Percentiles rank a stretch among this genome's conserved stretches.
phyloP scores from a whole-genome alignment of 2,329 filamentous ascomycete genomes.

The Colletotrichum destructivum region DNA sequence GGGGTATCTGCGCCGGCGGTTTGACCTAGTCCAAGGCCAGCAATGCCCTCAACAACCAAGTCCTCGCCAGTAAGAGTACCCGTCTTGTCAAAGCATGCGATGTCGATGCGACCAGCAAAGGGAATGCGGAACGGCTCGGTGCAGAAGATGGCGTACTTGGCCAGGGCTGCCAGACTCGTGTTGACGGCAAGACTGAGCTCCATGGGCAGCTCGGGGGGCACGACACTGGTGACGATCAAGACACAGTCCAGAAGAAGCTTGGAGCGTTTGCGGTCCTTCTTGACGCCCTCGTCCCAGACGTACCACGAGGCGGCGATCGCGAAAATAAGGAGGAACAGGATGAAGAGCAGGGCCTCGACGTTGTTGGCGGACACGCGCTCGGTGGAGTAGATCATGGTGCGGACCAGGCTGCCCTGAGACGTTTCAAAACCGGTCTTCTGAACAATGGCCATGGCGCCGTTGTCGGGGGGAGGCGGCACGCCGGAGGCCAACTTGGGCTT shows the following conservation, averaged over 20 bases:
- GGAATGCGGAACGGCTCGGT: constrained; percentile 99
- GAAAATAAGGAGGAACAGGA: constrained; percentile 95
- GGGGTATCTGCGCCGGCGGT: constrained; percentile 72
- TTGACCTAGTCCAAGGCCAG: constrained; percentile 84
- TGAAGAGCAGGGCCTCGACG: constrained; percentile 95
- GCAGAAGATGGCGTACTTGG: constrained; percentile 97
- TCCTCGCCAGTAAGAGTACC: constrained; percentile 97
- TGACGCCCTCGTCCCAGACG: constrained; percentile 97
- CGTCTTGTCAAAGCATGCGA: constrained; percentile 99
- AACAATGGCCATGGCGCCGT: constrained; percentile 93
- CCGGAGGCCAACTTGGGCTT: constrained; percentile 80
- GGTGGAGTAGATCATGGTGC: constrained; percentile 99
- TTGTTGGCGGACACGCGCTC: constrained; percentile 99
- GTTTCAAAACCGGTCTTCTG: constrained; percentile 99
- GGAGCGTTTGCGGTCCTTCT: constrained; percentile 94
- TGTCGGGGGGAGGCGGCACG: constrained; percentile 88
- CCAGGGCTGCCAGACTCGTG: constrained; percentile 93
- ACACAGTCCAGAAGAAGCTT: constrained; percentile 98
- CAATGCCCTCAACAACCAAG: constrained; percentile 96
- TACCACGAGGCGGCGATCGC: constrained; percentile 99
- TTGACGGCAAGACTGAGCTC: constrained; percentile 98
- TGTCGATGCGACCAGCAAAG: constrained; percentile 93
- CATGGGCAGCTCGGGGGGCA: constrained; percentile 98
- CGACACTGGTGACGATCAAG: constrained; percentile 97
- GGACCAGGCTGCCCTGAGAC: constrained; percentile 95